These are phyloP conservation scores for Aureobasidium lini DNA, from an alignment of 2,329 filamentous ascomycete genomes.

Conservation along the genomic window DNA sequence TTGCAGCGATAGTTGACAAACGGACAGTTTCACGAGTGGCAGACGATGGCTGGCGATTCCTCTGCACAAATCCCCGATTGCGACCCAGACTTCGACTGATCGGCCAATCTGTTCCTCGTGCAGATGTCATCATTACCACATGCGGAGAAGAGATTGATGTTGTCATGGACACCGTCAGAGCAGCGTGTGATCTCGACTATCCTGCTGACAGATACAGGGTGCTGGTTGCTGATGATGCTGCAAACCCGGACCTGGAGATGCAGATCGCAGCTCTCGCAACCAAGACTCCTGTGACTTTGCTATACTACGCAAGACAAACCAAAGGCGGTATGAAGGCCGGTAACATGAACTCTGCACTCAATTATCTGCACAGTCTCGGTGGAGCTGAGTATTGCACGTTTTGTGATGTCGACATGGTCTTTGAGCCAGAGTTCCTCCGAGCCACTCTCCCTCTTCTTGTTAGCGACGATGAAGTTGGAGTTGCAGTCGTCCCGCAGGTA, in stretches of 20 bases:
- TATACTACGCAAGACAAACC: constrained; percentile 35
- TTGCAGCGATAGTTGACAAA: neutral
- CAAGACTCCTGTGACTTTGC: constrained; percentile 29
- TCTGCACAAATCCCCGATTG: neutral
- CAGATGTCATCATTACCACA: constrained; percentile 39
- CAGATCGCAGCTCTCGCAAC: constrained; percentile 28
- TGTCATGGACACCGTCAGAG: constrained; percentile 34
- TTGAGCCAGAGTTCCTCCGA: constrained; percentile 53
- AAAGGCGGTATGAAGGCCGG: constrained; percentile 27
- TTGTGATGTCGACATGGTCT: constrained; percentile 51
- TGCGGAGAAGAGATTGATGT: constrained; percentile 37
- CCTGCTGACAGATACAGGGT: constrained; percentile 30
- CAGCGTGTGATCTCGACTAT: constrained; percentile 34
- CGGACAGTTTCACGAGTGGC: neutral
- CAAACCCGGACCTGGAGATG: constrained; percentile 27
- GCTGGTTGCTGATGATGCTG: constrained; percentile 35
- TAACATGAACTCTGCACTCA: constrained; percentile 9
- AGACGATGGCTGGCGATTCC: constrained; percentile 5
- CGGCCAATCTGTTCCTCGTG: constrained; percentile 15
- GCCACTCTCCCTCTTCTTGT: constrained; percentile 52
- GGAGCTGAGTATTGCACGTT: constrained; percentile 8
- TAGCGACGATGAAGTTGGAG: constrained; percentile 46
- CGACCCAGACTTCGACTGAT: constrained; percentile 1
- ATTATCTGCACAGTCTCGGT: constrained; percentile 3
- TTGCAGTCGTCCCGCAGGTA: constrained; percentile 45